These are phyloP conservation scores for Claviceps capensis DNA, from an alignment of 2,329 filamentous ascomycete species.

Conservation along the genomic window DNA sequence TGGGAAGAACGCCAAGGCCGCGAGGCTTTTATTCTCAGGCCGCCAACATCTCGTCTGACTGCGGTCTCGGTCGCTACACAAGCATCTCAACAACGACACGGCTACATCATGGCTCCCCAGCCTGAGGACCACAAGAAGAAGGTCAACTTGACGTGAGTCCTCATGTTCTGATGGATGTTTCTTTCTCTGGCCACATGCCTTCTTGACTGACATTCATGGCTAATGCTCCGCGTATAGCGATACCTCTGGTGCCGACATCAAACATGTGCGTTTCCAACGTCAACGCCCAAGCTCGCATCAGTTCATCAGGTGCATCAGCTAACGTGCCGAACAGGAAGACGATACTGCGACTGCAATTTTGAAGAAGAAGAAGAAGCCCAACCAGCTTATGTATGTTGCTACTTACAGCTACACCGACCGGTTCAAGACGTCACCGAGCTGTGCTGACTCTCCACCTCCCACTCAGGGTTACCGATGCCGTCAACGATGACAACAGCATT, in stretches of 20 bases:
- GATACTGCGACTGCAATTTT: conserved; percentile 92
- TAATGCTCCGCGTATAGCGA: conserved; percentile 44
- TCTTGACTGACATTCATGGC: neutral
- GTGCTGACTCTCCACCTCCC: neutral
- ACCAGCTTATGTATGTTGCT: conserved; percentile 76
- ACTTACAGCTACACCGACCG: neutral
- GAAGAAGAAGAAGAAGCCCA: conserved; percentile 99
- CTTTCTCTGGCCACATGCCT: neutral
- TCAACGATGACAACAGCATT: conserved; percentile 99
- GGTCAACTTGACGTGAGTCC: conserved; percentile 64
- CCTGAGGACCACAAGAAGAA: conserved; percentile 62
- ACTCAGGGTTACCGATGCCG: conserved; percentile 83
- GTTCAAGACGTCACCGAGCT: neutral
- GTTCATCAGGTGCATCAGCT: conserved; percentile 8
- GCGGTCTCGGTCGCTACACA: conserved; percentile 11
- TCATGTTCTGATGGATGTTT: conserved; percentile 8
- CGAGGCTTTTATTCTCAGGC: neutral
- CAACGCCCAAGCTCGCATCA: conserved; percentile 5
- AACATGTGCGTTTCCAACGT: conserved; percentile 49
- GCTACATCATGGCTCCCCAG: conserved; percentile 55
- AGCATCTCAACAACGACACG: conserved; percentile 11
- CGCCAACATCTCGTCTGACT: neutral
- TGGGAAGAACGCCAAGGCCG: neutral
- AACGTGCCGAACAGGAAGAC: conserved; percentile 49
- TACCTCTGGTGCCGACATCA: conserved; percentile 75